These are phyloP conservation scores for Pyrrhoderma lamaoense DNA, from an alignment of 1,284 basidiomycete species.

Conservation along the genomic window DNA sequence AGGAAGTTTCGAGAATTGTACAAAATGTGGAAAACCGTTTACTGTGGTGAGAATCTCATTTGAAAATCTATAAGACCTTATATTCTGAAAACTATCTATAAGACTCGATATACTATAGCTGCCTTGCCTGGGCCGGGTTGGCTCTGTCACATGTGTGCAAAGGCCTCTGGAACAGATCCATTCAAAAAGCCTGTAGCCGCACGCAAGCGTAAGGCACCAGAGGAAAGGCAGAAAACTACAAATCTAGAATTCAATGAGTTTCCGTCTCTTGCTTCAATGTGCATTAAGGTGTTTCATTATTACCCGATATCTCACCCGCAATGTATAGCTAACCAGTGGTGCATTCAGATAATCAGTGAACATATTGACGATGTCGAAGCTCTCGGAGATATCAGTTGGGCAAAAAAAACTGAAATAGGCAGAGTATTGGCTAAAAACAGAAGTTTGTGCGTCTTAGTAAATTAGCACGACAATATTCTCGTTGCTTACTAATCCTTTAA, in stretches of 20 bases:
- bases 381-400: conserved; percentile 76
- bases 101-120: conserved; percentile 84
- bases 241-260: conserved; percentile 67
- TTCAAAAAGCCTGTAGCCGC: conserved; percentile 70
- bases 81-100: background rate
- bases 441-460: conserved; percentile 56
- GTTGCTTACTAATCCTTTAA: conserved; percentile 22
- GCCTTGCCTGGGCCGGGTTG: conserved; percentile 62
- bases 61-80: background rate
- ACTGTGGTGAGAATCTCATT: conserved; percentile 66
- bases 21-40: conserved; percentile 77
- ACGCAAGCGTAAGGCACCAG: conserved; percentile 52
- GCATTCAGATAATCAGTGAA: conserved; percentile 64
- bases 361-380: conserved; percentile 90
- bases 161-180: conserved; percentile 66
- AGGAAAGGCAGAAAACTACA: conserved; percentile 56
- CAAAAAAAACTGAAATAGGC: conserved; percentile 78
- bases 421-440: conserved; percentile 85
- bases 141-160: conserved; percentile 76
- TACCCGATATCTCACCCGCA: background rate
- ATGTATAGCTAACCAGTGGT: background rate
- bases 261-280: conserved; percentile 65
- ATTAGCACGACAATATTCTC: background rate
- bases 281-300: conserved; percentile 56
- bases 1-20: conserved; percentile 80